Base-by-base conservation (phyloP, 371 early-diverging fungal genomes). In the Mortierella sp. region DNA sequence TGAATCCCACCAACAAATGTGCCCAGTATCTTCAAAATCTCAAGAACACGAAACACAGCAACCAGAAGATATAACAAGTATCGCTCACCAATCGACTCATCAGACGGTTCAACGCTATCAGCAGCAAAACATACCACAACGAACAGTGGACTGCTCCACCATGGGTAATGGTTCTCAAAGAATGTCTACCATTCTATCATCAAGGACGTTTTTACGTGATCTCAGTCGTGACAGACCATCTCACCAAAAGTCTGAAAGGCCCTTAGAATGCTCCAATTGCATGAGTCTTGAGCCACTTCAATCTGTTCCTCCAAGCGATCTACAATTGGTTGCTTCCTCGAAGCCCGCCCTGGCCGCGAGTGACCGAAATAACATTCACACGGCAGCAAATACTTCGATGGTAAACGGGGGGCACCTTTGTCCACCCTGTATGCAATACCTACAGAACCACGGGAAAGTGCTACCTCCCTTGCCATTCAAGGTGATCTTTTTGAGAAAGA, bases 1-100 rank as follows among this genome's bases (percentile, higher is more conserved):
- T 38, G 67, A 72, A 24, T 59, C 72, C 12, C 72, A 72, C 23
- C 72, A 72, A 45, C 67, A 61, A 30, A 72, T 72, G 72, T 50
- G 67, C 26, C 71, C 71, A 13, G 46, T 48, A 13, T 23, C 54
- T 9, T 58, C 61, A 5, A 34, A 34, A 34, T 10, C 34, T 34
- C 34, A n/a, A n/a, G n/a, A n/a, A n/a, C n/a, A n/a, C n/a, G n/a
- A n/a, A n/a, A n/a, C n/a, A n/a, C n/a, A n/a, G n/a, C n/a, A n/a
- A n/a, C n/a, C n/a, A n/a, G n/a, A n/a, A n/a, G n/a, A 47, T 38
- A 59, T 41, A 61, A 68, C 2, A 57, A 69, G 23, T 63, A n/a
- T n/a, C n/a, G n/a, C n/a, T n/a, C n/a, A n/a, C n/a, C n/a, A n/a
- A n/a, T n/a, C n/a, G n/a, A n/a, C n/a, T n/a, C 64, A 59, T 38